A percentile compares a stretch with the other conserved stretches of the same genome.
Evolutionary conservation across 257 asterid genomes (phyloP).

Genomic region (Nicotiana tomentosiformis): DNA sequence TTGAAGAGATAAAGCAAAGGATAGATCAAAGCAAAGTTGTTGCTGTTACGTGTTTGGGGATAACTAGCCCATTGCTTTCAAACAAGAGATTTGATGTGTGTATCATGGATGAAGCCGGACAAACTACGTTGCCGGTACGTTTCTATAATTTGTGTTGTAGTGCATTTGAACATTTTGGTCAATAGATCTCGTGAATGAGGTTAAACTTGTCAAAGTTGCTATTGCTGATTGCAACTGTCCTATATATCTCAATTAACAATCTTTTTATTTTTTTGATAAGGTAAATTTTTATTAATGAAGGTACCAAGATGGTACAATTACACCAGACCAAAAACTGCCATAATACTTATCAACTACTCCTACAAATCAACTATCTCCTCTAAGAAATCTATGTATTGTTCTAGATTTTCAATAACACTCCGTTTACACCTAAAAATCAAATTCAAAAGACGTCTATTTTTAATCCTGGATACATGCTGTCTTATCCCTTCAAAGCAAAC

Average conservation of each 20-base stretch:
- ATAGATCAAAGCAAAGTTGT: slow-evolving; percentile 67
- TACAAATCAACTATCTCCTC: no score
- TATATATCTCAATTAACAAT: background rate
- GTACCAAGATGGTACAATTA: no score
- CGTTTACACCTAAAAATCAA: no score
- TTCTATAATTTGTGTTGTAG: background rate
- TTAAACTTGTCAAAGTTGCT: background rate
- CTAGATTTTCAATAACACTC: no score
- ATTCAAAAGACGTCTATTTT: no score
- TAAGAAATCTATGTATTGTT: no score
- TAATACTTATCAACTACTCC: no score
- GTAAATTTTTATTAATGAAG: no score
- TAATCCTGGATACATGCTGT: no score
- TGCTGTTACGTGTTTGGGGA: slow-evolving; percentile 95
- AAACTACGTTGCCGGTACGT: slow-evolving; percentile 85
- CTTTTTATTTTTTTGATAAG: background rate
- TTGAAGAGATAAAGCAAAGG: slow-evolving; percentile 55
- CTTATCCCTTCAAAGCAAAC: no score
- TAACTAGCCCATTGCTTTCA: slow-evolving; percentile 78
- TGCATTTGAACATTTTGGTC: slow-evolving; percentile 1
- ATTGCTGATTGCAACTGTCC: background rate
- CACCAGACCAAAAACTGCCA: no score
- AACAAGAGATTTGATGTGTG: slow-evolving; percentile 84
- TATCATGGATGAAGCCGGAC: slow-evolving; percentile 99
- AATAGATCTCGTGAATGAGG: background rate